Evolutionary conservation across 75 land plant species (phyloP).

Genomic region (Sequoia sempervirens): DNA sequence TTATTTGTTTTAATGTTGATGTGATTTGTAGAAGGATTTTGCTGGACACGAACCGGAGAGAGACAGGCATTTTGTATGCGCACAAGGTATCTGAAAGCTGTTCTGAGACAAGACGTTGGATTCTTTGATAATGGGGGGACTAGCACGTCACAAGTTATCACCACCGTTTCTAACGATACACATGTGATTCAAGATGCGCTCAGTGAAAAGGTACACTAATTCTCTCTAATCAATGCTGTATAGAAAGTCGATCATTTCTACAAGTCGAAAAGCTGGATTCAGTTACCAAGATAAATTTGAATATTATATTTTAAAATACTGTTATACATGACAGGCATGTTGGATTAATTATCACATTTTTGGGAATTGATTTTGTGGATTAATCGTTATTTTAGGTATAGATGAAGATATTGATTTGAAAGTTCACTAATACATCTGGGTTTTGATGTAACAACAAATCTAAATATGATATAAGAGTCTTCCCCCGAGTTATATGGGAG

Average conservation of each 20-base stretch:
- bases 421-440: no score
- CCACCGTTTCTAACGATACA: conserved; percentile 69
- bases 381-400: no score
- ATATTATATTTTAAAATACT: no score
- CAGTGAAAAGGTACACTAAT: conserved; percentile 68
- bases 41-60: conserved; percentile 84
- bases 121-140: conserved; percentile 72
- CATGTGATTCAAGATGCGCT: conserved; percentile 72
- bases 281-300: no score
- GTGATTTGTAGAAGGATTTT: conserved; percentile 54
- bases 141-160: conserved; percentile 54
- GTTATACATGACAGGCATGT: no score
- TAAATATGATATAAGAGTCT: no score
- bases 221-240: not conserved
- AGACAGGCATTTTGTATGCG: conserved; percentile 68
- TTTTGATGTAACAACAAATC: no score
- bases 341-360: no score
- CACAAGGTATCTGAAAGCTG: conserved; percentile 54
- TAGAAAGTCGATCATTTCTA: not conserved
- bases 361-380: no score
- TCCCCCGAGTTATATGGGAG: no score
- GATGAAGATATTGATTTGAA: no score
- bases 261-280: no score
- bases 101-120: conserved; percentile 75
- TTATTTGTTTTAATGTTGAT: not conserved